Conservation (phyloP, 2,329 filamentous ascomycete genomes). For the Stagonosporopsis rhizophila region DNA sequence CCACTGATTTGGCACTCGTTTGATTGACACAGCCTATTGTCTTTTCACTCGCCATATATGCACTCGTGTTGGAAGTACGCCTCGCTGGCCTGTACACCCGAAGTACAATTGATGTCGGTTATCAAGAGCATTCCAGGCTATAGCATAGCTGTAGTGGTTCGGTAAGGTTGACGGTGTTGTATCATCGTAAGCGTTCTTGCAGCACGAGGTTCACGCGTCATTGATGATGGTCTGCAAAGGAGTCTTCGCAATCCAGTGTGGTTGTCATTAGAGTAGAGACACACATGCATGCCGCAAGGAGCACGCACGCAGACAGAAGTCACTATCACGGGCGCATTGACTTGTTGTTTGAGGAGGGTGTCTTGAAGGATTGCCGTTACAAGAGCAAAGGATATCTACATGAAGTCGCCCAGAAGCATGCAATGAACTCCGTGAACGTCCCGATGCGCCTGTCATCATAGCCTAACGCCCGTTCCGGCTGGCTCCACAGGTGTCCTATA, state of each 20-base stretch:
- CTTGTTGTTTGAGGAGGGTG: neutral
- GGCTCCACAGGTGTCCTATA: conserved; percentile 20
- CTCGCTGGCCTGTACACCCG: too few relatives aligned
- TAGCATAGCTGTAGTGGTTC: too few relatives aligned
- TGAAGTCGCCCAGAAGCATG: conserved; percentile 19
- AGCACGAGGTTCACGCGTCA: too few relatives aligned
- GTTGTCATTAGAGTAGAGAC: neutral
- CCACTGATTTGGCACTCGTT: too few relatives aligned
- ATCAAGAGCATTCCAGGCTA: too few relatives aligned
- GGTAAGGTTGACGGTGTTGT: too few relatives aligned
- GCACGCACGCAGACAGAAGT: neutral
- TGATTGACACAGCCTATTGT: too few relatives aligned
- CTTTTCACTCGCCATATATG: too few relatives aligned
- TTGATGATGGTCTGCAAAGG: neutral
- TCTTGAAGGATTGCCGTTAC: conserved; percentile 28
- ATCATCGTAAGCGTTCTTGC: too few relatives aligned
- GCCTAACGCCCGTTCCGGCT: conserved; percentile 16
- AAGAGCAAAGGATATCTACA: conserved; percentile 46
- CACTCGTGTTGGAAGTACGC: too few relatives aligned
- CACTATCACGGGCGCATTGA: neutral
- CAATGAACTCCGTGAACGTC: conserved; percentile 18
- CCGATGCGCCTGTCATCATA: conserved; percentile 23
- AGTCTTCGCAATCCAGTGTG: too few relatives aligned
- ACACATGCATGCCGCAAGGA: neutral
- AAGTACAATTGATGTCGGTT: too few relatives aligned